Conservation (phyloP, 441 rosid genomes). For the Gossypium davidsonii region DNA sequence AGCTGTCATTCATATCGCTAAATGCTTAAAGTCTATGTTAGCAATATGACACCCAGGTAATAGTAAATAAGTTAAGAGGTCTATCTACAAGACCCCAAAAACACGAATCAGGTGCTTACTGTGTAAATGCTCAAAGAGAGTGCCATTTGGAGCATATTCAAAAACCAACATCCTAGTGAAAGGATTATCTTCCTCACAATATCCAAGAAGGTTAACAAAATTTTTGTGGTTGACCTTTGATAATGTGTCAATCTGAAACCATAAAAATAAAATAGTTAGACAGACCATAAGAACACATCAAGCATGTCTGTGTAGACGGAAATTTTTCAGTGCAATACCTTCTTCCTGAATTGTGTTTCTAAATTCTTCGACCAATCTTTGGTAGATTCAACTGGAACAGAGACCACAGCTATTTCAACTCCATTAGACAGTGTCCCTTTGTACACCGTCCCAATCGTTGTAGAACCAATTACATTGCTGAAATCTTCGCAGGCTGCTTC, state of each 20-base stretch:
- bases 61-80: neutral
- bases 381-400: slow-evolving; percentile 31
- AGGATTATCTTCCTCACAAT: slow-evolving; percentile 53
- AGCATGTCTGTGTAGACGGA: neutral
- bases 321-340: slow-evolving; percentile 26
- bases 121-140: slow-evolving; percentile 66
- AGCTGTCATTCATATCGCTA: neutral
- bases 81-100: neutral
- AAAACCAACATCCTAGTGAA: slow-evolving; percentile 74
- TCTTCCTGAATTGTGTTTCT: slow-evolving; percentile 52
- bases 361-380: slow-evolving; percentile 50
- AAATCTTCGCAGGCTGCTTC: slow-evolving; percentile 73
- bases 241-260: slow-evolving; percentile 41
- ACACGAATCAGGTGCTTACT: slow-evolving; percentile 30
- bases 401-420: slow-evolving; percentile 55
- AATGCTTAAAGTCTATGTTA: neutral
- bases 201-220: slow-evolving; percentile 62
- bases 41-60: neutral
- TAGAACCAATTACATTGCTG: slow-evolving; percentile 58
- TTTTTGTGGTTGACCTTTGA: slow-evolving; percentile 57
- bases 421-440: slow-evolving; percentile 71
- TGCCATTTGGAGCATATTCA: slow-evolving; percentile 70
- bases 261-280: slow-evolving; percentile 12
- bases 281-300: neutral
- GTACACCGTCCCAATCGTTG: slow-evolving; percentile 47